Percentiles rank a stretch among this genome's conserved stretches.
Evolutionary conservation across 2,329 filamentous ascomycete species (phyloP).

Genomic region (Alternaria conjuncta): DNA sequence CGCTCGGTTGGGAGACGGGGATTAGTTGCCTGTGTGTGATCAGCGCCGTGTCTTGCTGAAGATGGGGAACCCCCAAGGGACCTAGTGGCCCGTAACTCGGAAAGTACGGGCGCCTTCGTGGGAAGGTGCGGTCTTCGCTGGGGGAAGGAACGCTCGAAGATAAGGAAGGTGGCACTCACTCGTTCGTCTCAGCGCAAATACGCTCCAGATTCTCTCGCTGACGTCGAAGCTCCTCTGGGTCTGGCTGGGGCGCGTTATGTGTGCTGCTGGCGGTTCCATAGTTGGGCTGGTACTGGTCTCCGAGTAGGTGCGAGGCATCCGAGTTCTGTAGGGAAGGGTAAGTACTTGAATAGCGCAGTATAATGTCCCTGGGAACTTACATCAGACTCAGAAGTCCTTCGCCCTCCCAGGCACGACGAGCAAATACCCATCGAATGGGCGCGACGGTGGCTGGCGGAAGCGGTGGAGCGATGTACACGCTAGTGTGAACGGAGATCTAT

Average conservation of each 20-base stretch:
- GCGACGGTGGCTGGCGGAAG: not conserved
- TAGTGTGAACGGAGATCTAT: not conserved
- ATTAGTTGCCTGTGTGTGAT: conserved; percentile 56
- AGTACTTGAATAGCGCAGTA: conserved; percentile 21
- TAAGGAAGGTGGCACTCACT: conserved; percentile 42
- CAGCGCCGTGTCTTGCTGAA: conserved; percentile 8
- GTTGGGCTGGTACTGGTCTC: conserved; percentile 52
- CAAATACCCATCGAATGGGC: conserved; percentile 56
- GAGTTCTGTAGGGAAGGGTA: conserved; percentile 45
- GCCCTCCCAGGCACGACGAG: conserved; percentile 56
- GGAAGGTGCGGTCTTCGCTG: not conserved
- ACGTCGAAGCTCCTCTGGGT: conserved; percentile 57
- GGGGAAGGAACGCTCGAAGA: conserved; percentile 1
- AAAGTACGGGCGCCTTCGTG: not conserved
- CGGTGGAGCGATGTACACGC: not conserved
- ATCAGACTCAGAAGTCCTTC: conserved; percentile 52
- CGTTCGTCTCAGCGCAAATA: conserved; percentile 57
- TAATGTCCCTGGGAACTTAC: conserved; percentile 39
- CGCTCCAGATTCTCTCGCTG: conserved; percentile 57
- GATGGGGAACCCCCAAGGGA: not conserved
- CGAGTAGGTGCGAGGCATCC: conserved; percentile 56
- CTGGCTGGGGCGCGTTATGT: conserved; percentile 50
- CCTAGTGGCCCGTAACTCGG: fast-evolving
- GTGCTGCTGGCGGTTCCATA: conserved; percentile 52
- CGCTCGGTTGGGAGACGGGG: conserved; percentile 55